phyloP scores from a whole-genome alignment of 2,329 filamentous ascomycete genomes.

The Pseudogymnoascus sp. region DNA sequence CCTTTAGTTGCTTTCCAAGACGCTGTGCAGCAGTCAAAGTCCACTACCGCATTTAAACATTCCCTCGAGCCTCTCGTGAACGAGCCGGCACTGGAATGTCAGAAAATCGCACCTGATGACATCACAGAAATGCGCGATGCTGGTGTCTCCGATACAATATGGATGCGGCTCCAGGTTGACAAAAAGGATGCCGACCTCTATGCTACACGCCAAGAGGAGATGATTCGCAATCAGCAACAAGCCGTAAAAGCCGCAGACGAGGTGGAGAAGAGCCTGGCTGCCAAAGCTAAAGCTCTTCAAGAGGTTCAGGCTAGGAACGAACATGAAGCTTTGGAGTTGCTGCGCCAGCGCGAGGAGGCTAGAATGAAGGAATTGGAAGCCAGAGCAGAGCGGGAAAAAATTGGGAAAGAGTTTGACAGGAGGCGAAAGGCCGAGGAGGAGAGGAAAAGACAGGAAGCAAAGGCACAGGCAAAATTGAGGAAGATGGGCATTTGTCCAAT shows the following conservation, averaged over 20 bases:
- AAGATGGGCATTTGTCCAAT: constrained; percentile 45
- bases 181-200: constrained; percentile 15
- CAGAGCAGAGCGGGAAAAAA: constrained; percentile 21
- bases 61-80: no score
- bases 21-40: no score
- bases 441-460: constrained; percentile 31
- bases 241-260: constrained; percentile 11
- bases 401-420: constrained; percentile 29
- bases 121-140: no score
- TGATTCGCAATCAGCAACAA: constrained; percentile 21
- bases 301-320: constrained; percentile 20
- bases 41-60: no score
- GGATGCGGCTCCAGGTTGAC: constrained; percentile 44
- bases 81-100: no score
- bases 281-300: constrained; percentile 30
- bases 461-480: constrained; percentile 39
- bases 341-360: constrained; percentile 22
- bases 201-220: constrained; percentile 20
- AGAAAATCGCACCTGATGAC: no score
- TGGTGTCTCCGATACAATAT: no score
- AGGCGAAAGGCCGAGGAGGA: constrained; percentile 27
- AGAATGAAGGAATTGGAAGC: constrained; percentile 24
- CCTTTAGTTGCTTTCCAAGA: no score
- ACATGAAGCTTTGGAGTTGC: constrained; percentile 11
- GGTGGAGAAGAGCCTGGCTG: constrained; percentile 14